Base-by-base conservation (phyloP, 2,329 filamentous ascomycete genomes). In the Chrysoporthe puriensis region DNA sequence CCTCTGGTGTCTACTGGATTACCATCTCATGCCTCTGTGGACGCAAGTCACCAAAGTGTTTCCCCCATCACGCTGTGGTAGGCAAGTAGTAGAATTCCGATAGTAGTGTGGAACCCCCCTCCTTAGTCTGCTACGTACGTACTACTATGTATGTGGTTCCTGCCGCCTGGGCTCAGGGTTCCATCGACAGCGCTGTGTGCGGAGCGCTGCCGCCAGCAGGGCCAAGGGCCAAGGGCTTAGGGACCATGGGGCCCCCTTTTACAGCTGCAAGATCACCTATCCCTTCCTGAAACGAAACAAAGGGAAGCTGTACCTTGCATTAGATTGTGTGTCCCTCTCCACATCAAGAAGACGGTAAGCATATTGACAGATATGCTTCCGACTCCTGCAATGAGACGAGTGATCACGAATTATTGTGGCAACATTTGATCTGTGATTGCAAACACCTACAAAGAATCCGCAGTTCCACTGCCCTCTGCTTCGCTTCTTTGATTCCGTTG, bases 271-370 rank as follows among this genome's bases (percentile, higher is more conserved):
- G 59, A 62, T 52, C 32, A 59, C 54, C 56, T 56, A 67, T 67
- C 42, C 6, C 43, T 60, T 65, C 62, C 68, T 44, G 52, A 62
- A 66, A 68, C 32, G 63, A 57, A 61, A 52, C 59, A 67, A 48
- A 48, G 36, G 58, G 16, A 58, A 36, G 44, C 40, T 34, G 67
- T 69, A 61, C 67, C 67, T 69, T 69, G 67, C 64, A 67, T 67
- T 69, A 67, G 62, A 62, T 52, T 64, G 34, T 64, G 48, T 44
- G 26, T 52, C 64, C 69, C 50, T 64, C 42, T 36, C 59, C 7
- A 60, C 57, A 63, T 26, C 50, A 48, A 32, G 42, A 52, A 58
- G 26, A 13, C 34, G 32, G 14, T 11, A 57, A 18, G 2, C 32
- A 57, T 2, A 40, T 16, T 34, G 36, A 40, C 32, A 16, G 13